These are phyloP conservation scores for Leishmania amazonensis DNA, from an alignment of 208 protist genomes.

Conservation along the genomic window DNA sequence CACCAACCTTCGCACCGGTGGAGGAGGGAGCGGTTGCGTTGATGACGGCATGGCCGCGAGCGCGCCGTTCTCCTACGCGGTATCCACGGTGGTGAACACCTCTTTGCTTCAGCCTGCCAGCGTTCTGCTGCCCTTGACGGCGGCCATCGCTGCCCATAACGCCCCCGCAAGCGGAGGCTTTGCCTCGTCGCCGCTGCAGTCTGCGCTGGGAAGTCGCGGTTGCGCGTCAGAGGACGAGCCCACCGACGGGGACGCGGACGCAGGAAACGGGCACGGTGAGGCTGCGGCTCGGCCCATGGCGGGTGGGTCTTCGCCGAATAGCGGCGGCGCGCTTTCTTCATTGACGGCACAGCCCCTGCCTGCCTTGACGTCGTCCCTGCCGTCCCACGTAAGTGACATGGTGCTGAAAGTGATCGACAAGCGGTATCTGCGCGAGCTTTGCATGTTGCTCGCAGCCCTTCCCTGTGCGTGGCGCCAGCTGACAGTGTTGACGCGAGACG, in stretches of 20 bases:
- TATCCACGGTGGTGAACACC: constrained; percentile 44
- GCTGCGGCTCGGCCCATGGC: not conserved
- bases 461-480: constrained; percentile 65
- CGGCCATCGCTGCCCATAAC: constrained; percentile 17
- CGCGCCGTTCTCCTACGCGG: constrained; percentile 19
- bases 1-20: not conserved
- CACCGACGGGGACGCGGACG: not conserved
- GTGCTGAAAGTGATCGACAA: constrained; percentile 53
- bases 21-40: not conserved
- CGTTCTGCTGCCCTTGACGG: constrained; percentile 30
- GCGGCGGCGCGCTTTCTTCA: not conserved
- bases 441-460: constrained; percentile 59
- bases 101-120: constrained; percentile 44
- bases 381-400: constrained; percentile 31
- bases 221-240: constrained; percentile 16
- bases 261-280: not conserved
- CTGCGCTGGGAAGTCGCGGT: not conserved
- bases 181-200: constrained; percentile 9
- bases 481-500: constrained; percentile 45
- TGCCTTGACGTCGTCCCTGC: not conserved
- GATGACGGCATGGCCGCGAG: constrained; percentile 9
- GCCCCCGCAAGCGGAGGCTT: constrained; percentile 11
- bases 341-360: not conserved
- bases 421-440: constrained; percentile 70
- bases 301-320: not conserved